Evolutionary conservation across 2,329 filamentous ascomycete species (phyloP).

Genomic region (Gremmenia infestans): DNA sequence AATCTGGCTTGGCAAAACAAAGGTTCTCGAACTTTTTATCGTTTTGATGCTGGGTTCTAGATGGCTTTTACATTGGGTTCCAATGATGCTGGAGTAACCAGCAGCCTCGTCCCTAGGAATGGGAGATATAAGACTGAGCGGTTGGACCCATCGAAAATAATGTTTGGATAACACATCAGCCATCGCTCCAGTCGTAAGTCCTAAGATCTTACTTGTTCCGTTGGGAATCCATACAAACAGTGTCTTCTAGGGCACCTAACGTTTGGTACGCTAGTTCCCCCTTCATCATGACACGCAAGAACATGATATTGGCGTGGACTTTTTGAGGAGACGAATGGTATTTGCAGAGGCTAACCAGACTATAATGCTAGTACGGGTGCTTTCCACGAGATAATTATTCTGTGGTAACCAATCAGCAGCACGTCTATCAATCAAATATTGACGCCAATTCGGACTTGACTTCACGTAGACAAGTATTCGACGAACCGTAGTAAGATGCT

Average conservation of each 20-base stretch:
- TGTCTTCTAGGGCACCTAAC: neutral
- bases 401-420: neutral
- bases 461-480: neutral
- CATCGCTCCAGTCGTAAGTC: neutral
- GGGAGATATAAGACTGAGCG: neutral
- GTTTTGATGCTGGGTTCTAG: neutral
- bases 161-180: neutral
- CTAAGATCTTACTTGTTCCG: neutral
- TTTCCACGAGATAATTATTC: neutral
- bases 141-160: neutral
- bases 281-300: neutral
- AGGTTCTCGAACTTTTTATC: neutral
- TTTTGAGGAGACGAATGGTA: neutral
- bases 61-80: neutral
- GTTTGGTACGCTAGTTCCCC: neutral
- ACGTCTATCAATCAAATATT: neutral
- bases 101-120: neutral
- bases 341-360: neutral
- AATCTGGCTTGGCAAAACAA: neutral
- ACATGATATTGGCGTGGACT: neutral
- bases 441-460: neutral
- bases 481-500: conserved; percentile 13
- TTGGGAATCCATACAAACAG: neutral
- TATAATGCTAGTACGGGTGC: neutral
- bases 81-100: neutral